Evolutionary conservation across 1,284 basidiomycete genomes (phyloP), one percentile per base, ranked within the genome.

Genomic region (Inonotus obliquus): DNA sequence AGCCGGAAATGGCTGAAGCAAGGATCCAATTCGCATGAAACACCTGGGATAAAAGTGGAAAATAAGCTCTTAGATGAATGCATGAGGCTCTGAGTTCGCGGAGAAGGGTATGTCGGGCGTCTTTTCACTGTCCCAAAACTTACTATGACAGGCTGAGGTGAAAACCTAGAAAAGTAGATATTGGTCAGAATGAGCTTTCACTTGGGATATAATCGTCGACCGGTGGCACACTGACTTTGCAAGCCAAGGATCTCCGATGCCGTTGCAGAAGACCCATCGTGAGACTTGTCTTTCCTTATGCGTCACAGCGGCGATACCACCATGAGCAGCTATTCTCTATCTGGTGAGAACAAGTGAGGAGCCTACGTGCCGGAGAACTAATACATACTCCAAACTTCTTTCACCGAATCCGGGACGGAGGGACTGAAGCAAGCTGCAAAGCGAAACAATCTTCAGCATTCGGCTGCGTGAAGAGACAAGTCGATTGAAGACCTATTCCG

Each of bases 21-120:
- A 54, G 59, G 44, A 66, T 62, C 65, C 65, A 66, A 25, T 66
- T 47, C 14, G 55, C 55, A 57, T 65, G 60, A 45, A 65, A 66
- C 27, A 66, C 63, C 65, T 66, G 57, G 21, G 23, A 47, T 32
- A 17, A 39, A 27, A 5, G 41, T 11, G 35, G 9, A 44, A 56
- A 25, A 37, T 13, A 54, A 27, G 5, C 29, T 49, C 23, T 11
- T 11, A 49, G 23, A 19, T 49, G 14, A 21, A 45, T 21, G 14
- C 47, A 49, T 23, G 23, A 49, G 23, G 47, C 47, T 11, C 23
- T 11, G 11, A 23, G 29, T n/a, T n/a, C 25, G 29, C 51, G 32
- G 17, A 1, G 23, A 25, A 9, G 55, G 44, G 19, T 41, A 32
- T 45, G n/a, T 21, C 21, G 21, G 32, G 6, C 17, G 41, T 44